phyloP scores from a whole-genome alignment of 2,329 filamentous ascomycete species.

The Zymoseptoria ardabiliae region DNA sequence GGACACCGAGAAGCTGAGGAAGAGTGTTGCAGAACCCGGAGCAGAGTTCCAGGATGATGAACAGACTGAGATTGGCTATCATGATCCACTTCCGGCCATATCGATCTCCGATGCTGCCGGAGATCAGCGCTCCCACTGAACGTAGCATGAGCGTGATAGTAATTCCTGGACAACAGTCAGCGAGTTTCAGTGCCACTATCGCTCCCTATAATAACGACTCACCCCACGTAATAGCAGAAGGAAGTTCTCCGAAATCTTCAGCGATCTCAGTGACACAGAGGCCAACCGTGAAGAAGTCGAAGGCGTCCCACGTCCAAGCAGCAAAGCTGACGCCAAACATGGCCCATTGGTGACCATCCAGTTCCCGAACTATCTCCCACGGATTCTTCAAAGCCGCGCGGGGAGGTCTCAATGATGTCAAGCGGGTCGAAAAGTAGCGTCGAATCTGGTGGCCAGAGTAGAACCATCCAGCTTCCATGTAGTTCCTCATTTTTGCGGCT shows the following conservation, averaged over 20 bases:
- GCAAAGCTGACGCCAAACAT: slow-evolving; percentile 23
- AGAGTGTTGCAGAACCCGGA: slow-evolving; percentile 33
- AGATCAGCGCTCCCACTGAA: slow-evolving; percentile 26
- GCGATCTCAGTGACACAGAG: slow-evolving; percentile 3
- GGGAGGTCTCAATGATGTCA: slow-evolving; percentile 16
- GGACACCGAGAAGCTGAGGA: slow-evolving; percentile 31
- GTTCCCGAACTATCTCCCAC: slow-evolving; percentile 20
- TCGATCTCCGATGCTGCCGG: slow-evolving; percentile 24
- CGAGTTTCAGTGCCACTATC: neutral
- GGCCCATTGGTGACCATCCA: slow-evolving; percentile 28
- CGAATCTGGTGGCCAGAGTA: slow-evolving; percentile 16
- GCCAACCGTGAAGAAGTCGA: slow-evolving; percentile 43
- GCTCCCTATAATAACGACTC: neutral
- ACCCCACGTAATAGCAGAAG: neutral
- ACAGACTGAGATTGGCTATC: slow-evolving; percentile 30
- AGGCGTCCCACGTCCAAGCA: slow-evolving; percentile 54
- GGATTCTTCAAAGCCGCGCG: slow-evolving; percentile 23
- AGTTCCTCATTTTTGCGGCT: slow-evolving; percentile 12
- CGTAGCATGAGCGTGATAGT: slow-evolving; percentile 28
- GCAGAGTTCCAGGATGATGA: slow-evolving; percentile 33
- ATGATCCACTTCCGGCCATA: slow-evolving; percentile 32
- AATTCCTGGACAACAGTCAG: slow-evolving; percentile 7
- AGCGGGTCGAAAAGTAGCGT: slow-evolving; percentile 13
- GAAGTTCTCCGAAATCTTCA: slow-evolving; percentile 3
- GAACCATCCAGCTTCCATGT: slow-evolving; percentile 20